Conservation (phyloP, 306 rosid species). For the Carpinus viminea region DNA sequence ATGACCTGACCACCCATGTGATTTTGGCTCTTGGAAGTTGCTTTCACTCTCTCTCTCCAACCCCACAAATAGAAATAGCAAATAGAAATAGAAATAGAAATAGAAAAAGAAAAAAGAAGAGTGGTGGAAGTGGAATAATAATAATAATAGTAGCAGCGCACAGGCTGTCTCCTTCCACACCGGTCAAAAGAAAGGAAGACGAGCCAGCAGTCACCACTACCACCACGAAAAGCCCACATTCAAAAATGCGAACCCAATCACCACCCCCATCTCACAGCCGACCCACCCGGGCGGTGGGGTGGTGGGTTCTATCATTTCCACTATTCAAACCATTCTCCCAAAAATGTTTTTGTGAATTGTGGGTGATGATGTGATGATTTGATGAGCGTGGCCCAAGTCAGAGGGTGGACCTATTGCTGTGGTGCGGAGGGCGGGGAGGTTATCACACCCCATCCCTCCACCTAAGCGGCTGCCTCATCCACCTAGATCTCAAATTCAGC, state of each 20-base stretch:
- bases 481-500: constrained; percentile 74
- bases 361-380: neutral
- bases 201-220: neutral
- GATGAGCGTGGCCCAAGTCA: constrained; percentile 23
- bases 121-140: too few species aligned
- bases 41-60: neutral
- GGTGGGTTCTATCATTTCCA: constrained; percentile 19
- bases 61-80: neutral
- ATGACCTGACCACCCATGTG: neutral
- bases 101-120: too few species aligned
- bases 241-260: constrained; percentile 1
- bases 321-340: neutral
- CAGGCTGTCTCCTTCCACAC: neutral
- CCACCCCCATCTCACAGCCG: neutral
- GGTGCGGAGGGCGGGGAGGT: neutral
- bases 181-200: neutral
- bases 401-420: constrained; percentile 1
- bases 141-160: neutral
- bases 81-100: neutral
- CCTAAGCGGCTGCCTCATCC: constrained; percentile 68
- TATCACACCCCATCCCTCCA: constrained; percentile 32
- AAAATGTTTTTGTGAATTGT: neutral
- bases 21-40: neutral
- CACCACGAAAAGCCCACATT: neutral
- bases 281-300: constrained; percentile 33